Evolutionary conservation across 805 yeast genomes (phyloP).

Genomic region (Saturnispora gosingensis): DNA sequence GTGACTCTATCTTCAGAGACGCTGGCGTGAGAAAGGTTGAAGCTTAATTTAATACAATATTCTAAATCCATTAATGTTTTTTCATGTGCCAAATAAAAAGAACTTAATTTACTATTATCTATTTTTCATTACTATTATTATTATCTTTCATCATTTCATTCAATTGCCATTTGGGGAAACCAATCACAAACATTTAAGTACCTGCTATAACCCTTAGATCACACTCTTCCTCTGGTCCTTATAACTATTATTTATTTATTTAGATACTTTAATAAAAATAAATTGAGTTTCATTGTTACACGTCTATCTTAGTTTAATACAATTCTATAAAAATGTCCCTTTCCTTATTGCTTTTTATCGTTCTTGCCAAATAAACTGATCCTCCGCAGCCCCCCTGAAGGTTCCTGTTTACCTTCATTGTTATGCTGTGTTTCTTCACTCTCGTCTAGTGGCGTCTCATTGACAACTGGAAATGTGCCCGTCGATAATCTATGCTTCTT

Average conservation of each 20-base stretch:
- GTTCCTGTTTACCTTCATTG: conserved; percentile 10
- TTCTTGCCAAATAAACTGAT: conserved; percentile 26
- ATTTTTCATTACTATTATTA: neutral
- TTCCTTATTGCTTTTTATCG: conserved; percentile 14
- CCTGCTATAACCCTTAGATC: neutral
- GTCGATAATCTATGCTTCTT: conserved; percentile 3
- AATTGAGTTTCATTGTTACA: neutral
- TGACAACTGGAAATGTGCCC: conserved; percentile 5
- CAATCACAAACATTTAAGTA: neutral
- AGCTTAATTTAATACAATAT: conserved; percentile 33
- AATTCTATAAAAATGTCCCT: neutral
- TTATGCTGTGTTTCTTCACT: neutral
- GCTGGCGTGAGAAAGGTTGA: conserved; percentile 71
- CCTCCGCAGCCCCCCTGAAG: conserved; percentile 22
- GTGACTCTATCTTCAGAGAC: conserved; percentile 89
- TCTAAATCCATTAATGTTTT: neutral
- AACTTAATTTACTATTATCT: neutral
- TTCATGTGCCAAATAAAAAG: conserved; percentile 1
- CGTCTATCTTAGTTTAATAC: neutral
- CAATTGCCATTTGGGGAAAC: neutral
- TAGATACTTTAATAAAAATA: neutral
- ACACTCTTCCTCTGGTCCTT: neutral
- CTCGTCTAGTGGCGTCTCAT: conserved; percentile 2
- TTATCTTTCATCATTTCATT: neutral
- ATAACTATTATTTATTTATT: neutral